Base-by-base conservation (phyloP, 228 moss, liverwort and hornwort species). In the Sphagnum magellanicum region DNA sequence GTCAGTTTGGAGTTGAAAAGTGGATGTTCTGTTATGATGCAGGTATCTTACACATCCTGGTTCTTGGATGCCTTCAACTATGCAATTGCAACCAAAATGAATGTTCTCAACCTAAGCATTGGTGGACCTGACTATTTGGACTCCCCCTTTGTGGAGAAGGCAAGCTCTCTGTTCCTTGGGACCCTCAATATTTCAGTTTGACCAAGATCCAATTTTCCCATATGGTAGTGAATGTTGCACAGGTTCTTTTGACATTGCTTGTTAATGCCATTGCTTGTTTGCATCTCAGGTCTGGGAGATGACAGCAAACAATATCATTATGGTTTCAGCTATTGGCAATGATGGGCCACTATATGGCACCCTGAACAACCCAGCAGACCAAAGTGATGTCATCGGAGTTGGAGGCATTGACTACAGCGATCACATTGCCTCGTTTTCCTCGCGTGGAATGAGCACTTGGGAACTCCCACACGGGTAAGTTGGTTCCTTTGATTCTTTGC, bases 31-130 rank as follows among this genome's bases (percentile, higher is more conserved):
- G 83, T 81, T 74, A 70, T 78, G 81, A 72, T 90, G 81, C 86
- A 91, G 91, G 91, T 94, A 62, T 91, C 94, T 4, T 94, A 91
- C 65, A 94, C 94, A 50, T 94, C 94, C 60, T 94, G 94, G 94
- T 94, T 94, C 75, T 78, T 94, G 81, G 94, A 91, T 80, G 94
- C 94, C n/a, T 94, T 94, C 88, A 94, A 94, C 76, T 94, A 91
- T 75, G 94, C 94, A 50, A 94, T 94, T 75, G 91, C 94, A 52
- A 88, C 82, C 48, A 89, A 89, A 73, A 91, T 94, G 78, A 91
- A 94, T 75, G 94, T 94, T 64, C 89, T 94, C n/a, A 94, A 94
- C 76, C 77, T 94, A 16, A 94, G 93, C 70, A 94, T 94, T 58
- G 93, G 93, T 51, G 93, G 93, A 65, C 93, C 93, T 67, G 93